A percentile compares a stretch with the other conserved stretches of the same genome.
phyloP scores from a whole-genome alignment of 23 red algal species.

The Rhodosorus marinus region DNA sequence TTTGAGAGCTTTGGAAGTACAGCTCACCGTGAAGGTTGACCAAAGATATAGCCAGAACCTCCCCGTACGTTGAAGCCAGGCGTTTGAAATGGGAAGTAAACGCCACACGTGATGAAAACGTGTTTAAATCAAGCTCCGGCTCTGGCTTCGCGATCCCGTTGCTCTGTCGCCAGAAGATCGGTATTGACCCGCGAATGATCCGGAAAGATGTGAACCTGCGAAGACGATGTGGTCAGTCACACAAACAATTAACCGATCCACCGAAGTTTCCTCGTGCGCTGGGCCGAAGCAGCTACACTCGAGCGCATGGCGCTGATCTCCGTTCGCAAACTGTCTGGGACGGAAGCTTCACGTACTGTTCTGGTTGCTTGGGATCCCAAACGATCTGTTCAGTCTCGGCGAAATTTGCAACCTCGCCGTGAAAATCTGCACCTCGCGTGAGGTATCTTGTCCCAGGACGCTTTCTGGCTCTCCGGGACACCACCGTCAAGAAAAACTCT shows the following conservation, averaged over 20 bases:
- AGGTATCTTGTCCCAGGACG: conserved; percentile 62
- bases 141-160: conserved; percentile 78
- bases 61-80: conserved; percentile 34
- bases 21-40: conserved; percentile 60
- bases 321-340: too few relatives aligned
- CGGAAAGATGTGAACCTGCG: conserved; percentile 31
- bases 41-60: conserved; percentile 45
- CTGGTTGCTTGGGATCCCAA: conserved; percentile 21
- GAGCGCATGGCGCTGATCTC: too few relatives aligned
- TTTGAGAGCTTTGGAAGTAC: too few relatives aligned
- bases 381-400: conserved; percentile 80
- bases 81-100: conserved; percentile 66
- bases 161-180: conserved; percentile 93
- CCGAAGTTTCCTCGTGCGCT: too few relatives aligned
- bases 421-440: conserved; percentile 51
- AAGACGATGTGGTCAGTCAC: too few relatives aligned
- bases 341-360: conserved; percentile 55
- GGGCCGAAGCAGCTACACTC: too few relatives aligned
- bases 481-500: conserved; percentile 38
- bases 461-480: conserved; percentile 40
- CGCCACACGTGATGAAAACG: conserved; percentile 21
- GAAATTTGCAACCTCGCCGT: conserved; percentile 90
- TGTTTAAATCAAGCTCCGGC: conserved; percentile 58
- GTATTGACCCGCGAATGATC: conserved; percentile 69
- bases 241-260: too few relatives aligned